A percentile compares a stretch with the other conserved stretches of the same genome.
phyloP scores from a whole-genome alignment of 345 rosid species.

The Aquilaria malaccensis region DNA sequence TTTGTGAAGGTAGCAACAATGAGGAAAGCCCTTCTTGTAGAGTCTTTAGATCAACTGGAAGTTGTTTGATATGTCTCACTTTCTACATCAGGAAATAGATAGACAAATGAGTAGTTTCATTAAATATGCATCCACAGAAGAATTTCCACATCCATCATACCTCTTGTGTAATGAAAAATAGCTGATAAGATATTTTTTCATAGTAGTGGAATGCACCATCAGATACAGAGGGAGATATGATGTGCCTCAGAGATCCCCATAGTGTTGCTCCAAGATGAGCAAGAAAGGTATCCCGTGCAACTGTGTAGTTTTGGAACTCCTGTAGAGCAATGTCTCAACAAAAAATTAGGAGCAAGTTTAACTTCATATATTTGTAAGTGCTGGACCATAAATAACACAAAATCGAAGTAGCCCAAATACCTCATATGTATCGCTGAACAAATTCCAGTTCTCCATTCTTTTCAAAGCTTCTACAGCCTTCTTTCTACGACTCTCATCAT shows the following conservation, averaged over 20 bases:
- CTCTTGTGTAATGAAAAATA: slow-evolving; percentile 90
- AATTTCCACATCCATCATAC: slow-evolving; percentile 29
- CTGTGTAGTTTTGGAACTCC: slow-evolving; percentile 91
- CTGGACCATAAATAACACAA: background rate
- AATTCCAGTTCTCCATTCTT: slow-evolving; percentile 96
- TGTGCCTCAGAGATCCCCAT: slow-evolving; percentile 95
- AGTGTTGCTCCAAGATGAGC: slow-evolving; percentile 92
- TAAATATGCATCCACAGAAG: slow-evolving; percentile 8
- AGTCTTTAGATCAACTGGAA: slow-evolving; percentile 83
- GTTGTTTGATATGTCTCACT: slow-evolving; percentile 48
- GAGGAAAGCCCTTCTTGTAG: slow-evolving; percentile 84
- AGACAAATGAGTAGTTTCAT: background rate
- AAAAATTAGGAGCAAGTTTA: slow-evolving; percentile 12
- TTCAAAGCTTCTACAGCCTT: slow-evolving; percentile 81
- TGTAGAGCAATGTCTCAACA: slow-evolving; percentile 23
- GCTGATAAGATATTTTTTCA: slow-evolving; percentile 90
- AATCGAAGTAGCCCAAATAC: slow-evolving; percentile 21
- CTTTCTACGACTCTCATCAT: slow-evolving; percentile 71
- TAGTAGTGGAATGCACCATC: slow-evolving; percentile 98
- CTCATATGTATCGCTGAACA: slow-evolving; percentile 78
- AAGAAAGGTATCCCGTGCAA: slow-evolving; percentile 95
- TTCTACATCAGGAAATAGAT: slow-evolving; percentile 42
- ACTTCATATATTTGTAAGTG: slow-evolving; percentile 6
- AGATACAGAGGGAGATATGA: slow-evolving; percentile 86
- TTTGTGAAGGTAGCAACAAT: slow-evolving; percentile 81